Conservation (phyloP, 495 filamentous ascomycete species). For the Hypoxylon lienhwacheense region DNA sequence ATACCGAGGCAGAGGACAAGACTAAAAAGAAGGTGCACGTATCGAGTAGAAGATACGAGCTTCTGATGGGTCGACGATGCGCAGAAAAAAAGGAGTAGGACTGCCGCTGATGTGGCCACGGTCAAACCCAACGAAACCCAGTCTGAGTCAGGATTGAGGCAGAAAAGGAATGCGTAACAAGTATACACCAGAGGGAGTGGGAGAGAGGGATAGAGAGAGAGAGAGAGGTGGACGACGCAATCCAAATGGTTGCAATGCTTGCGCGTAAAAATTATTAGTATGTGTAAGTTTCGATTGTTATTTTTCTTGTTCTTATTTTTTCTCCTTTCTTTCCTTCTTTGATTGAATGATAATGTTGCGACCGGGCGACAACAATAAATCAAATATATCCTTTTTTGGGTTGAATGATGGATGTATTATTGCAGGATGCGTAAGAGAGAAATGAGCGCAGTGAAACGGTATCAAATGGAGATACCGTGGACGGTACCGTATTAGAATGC, state of each 20-base stretch:
- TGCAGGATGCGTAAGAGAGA: constrained; percentile 17
- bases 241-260: constrained; percentile 22
- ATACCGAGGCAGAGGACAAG: constrained; percentile 19
- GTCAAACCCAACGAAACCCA: constrained; percentile 41
- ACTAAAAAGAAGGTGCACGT: constrained; percentile 27
- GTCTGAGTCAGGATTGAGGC: constrained; percentile 39
- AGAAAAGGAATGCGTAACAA: constrained; percentile 29
- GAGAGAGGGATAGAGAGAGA: too few species aligned
- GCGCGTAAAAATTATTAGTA: constrained; percentile 27
- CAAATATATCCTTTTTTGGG: constrained; percentile 35
- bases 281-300: too few species aligned
- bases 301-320: too few species aligned
- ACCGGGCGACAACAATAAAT: constrained; percentile 37
- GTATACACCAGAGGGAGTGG: constrained; percentile 1
- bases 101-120: constrained; percentile 39
- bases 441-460: constrained; percentile 27
- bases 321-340: too few species aligned
- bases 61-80: constrained; percentile 32
- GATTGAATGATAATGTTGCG: constrained; percentile 31
- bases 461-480: constrained; percentile 18
- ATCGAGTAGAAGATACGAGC: constrained; percentile 13
- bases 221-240: constrained; percentile 7
- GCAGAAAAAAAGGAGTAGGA: constrained; percentile 37
- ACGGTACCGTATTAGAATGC: constrained; percentile 24
- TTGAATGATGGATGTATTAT: too few species aligned